A percentile compares a stretch with the other conserved stretches of the same genome.
These are phyloP conservation scores for Phytophthora palmivora DNA, from an alignment of 352 stramenopile species.

Conservation along the genomic window DNA sequence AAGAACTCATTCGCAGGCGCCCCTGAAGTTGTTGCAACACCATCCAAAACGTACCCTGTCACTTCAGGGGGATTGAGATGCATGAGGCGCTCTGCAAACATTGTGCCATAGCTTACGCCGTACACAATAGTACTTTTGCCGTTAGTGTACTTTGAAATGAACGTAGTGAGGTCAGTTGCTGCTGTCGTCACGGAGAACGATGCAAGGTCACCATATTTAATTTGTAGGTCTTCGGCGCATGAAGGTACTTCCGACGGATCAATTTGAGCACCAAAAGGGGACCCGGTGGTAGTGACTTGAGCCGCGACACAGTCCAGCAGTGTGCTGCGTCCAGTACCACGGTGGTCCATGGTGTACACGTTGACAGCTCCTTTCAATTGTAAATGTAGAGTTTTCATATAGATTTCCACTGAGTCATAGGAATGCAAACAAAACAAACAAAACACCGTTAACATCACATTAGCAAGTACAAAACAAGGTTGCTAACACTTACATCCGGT, in stretches of 20 bases:
- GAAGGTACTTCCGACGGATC: neutral
- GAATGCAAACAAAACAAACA: neutral
- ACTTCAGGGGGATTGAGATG: neutral
- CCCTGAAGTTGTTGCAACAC: neutral
- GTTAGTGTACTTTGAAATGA: neutral
- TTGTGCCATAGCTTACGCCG: neutral
- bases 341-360: neutral
- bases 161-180: neutral
- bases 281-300: neutral
- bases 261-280: neutral
- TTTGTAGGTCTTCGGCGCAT: neutral
- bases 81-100: neutral
- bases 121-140: neutral
- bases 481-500: neutral
- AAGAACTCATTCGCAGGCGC: neutral
- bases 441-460: neutral
- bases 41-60: neutral
- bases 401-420: neutral
- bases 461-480: neutral
- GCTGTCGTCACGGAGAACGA: neutral
- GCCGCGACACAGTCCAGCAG: neutral
- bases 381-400: neutral
- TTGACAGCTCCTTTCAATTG: neutral
- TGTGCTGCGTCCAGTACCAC: neutral
- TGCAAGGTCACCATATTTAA: neutral